phyloP scores from a whole-genome alignment of 192 early-diverging fungal species.

The Funneliformis geosporum region DNA sequence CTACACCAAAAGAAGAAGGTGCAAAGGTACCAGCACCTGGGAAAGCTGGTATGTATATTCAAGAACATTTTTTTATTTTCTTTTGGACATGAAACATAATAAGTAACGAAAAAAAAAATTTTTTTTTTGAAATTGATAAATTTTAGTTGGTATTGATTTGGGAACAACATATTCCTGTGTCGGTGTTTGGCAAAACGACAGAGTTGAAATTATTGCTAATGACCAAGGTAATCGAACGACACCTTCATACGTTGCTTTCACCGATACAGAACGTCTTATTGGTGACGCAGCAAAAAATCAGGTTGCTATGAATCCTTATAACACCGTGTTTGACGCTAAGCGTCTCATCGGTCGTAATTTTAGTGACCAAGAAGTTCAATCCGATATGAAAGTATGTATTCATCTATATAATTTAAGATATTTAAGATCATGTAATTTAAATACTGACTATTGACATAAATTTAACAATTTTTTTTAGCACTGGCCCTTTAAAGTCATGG shows the following conservation, averaged over 20 bases:
- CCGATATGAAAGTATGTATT: conserved; percentile 93
- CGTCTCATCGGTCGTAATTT: conserved; percentile 97
- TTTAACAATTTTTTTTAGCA: conserved; percentile 93
- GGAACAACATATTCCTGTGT: conserved; percentile 35
- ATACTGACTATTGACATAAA: conserved; percentile 55
- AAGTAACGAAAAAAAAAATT: not conserved
- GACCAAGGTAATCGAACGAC: conserved; percentile 99
- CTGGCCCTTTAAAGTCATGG: conserved; percentile 40
- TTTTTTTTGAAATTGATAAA: not conserved
- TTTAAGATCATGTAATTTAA: conserved; percentile 69
- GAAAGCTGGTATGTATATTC: not conserved
- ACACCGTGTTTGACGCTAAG: conserved; percentile 96
- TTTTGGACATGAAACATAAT: not conserved
- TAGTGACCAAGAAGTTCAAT: conserved; percentile 89
- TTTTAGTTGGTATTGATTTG: conserved; percentile 61
- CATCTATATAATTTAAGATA: conserved; percentile 67
- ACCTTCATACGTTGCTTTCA: conserved; percentile 97
- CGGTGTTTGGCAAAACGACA: not conserved
- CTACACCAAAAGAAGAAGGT: not conserved
- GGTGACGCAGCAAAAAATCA: conserved; percentile 99
- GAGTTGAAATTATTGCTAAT: conserved; percentile 96
- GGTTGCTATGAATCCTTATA: conserved; percentile 86
- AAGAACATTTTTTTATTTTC: not conserved
- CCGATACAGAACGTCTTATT: conserved; percentile 96
- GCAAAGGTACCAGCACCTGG: too few species aligned